phyloP scores from a whole-genome alignment of 177 flowering plant genomes.

The Tripterygium wilfordii region DNA sequence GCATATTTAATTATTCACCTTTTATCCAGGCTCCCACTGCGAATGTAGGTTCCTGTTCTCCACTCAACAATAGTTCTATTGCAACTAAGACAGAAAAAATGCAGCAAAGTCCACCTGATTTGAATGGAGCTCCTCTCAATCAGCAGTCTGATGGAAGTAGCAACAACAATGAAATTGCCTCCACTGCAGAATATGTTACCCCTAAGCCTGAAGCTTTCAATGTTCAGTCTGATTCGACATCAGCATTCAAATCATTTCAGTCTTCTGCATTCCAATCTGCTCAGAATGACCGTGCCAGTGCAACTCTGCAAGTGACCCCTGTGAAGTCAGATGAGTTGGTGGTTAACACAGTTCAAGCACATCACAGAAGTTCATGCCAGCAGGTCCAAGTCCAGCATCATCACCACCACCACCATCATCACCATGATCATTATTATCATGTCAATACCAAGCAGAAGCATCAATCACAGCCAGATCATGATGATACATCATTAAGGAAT shows the following conservation, averaged over 20 bases:
- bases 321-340: slow-evolving; percentile 9
- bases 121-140: slow-evolving; percentile 15
- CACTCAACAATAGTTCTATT: slow-evolving; percentile 22
- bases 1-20: slow-evolving; percentile 7
- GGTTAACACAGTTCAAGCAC: slow-evolving; percentile 5
- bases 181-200: slow-evolving; percentile 11
- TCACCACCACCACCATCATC: slow-evolving; percentile 16
- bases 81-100: slow-evolving; percentile 17
- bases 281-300: slow-evolving; percentile 6
- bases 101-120: slow-evolving; percentile 14
- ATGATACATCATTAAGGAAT: slow-evolving; percentile 13
- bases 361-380: slow-evolving; percentile 9
- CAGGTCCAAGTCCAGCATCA: slow-evolving; percentile 20
- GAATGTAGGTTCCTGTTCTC: slow-evolving; percentile 30
- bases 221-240: slow-evolving; percentile 15
- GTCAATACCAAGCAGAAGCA: slow-evolving; percentile 10
- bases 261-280: slow-evolving; percentile 20
- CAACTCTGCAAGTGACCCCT: slow-evolving; percentile 8
- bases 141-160: slow-evolving; percentile 24
- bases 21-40: slow-evolving; percentile 20
- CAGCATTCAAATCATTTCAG: slow-evolving; percentile 19
- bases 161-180: slow-evolving; percentile 19
- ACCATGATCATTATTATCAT: slow-evolving; percentile 18
- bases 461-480: slow-evolving; percentile 10
- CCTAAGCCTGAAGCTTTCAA: slow-evolving; percentile 12